Base-by-base conservation (phyloP, 176 grass and related monocot genomes). In the Carex parvula region DNA sequence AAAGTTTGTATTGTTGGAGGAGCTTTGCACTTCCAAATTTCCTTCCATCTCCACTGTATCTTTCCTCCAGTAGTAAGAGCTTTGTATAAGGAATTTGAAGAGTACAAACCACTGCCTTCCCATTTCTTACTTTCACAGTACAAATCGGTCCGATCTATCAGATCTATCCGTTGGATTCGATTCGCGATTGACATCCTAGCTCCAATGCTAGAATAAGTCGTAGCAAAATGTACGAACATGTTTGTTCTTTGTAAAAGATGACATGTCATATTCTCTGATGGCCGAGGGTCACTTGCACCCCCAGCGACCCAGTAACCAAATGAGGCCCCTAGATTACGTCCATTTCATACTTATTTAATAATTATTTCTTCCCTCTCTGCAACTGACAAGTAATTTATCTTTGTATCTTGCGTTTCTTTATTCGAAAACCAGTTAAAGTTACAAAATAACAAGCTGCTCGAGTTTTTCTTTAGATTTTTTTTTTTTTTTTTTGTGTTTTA, bases 221-320 rank as follows among this genome's bases (percentile, higher is more conserved):
- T 55, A 77, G 50, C 46, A 56, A 16, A 56, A 46, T 21, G 61
- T 46, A 13, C 11, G 58, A 64, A 12, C 60, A 26, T 42, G 26
- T 33, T 44, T 81, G 79, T 83, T 83, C 13, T 83, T 83, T 44
- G 20, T 83, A 67, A 83, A 82, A 83, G 60, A 83, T 83, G 21
- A 26, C 30, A 83, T 83, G 68, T 83, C 62, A 68, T 55, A 83
- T 65, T 83, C 80, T 83, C 6, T 83, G 67, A 83, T 83, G 80
- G 80, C 80, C 55, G 63, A 68, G 46, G 62, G 80, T 83, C 80
- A 54, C 18, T 83, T 83, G n/a, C n/a, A n/a, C n/a, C 53, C 12
- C 56, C 79, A 67, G 80, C 22, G 80, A 83, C 80, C 42, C 44
- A 54, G 22, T 54, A 83, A 83, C 80, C 80, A 55, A 68, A 83